Base-by-base conservation (phyloP, 257 asterid species). In the Schizonepeta tenuifolia region DNA sequence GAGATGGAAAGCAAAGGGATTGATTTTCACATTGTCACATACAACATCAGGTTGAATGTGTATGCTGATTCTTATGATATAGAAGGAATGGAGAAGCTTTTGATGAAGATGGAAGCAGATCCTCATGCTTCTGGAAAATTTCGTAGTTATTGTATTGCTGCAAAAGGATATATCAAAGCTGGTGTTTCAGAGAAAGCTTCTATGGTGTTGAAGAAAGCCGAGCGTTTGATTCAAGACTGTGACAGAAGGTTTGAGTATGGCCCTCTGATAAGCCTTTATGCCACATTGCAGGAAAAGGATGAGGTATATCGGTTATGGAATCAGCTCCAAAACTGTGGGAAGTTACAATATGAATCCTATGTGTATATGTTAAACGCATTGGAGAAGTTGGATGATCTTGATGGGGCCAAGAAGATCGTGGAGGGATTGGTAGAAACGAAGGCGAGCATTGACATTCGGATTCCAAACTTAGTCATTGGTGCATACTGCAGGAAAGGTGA, bases 81-180 rank as follows among this genome's bases (percentile, higher is more conserved):
- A 7, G 40, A 22, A 31, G 75, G 65, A 54, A 83, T 87, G 90
- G 88, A 87, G 74, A 79, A 70, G 65, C 76, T 85, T 64, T 13
- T 87, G 72, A 62, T 67, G 80, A 81, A 76, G 61, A 83, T 87
- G 86, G 89, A 87, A 82, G 78, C 63, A 1, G 87, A 87, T 69
- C 86, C 87, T 15, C 0, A 26, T 3, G 56, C 83, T 65, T 55
- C 40, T 12, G 36, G 58, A 13, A 59, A 59, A 14, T 81, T 72
- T 61, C 1, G 4, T 43, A 15, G 61, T 41, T 83, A 87, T 69
- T 46, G 63, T 10, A 21, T 77, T 12, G 80, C 79, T 26, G 90
- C 88, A 11, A 76, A 83, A 70, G 93, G 85, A 8, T 87, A 75
- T 72, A 18, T 83, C 67, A 83, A 70, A 62, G 86, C 76, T 13